Percentiles rank a stretch among this genome's conserved stretches.
Conservation (phyloP, 805 yeast genomes). For the Teunomyces stri region DNA sequence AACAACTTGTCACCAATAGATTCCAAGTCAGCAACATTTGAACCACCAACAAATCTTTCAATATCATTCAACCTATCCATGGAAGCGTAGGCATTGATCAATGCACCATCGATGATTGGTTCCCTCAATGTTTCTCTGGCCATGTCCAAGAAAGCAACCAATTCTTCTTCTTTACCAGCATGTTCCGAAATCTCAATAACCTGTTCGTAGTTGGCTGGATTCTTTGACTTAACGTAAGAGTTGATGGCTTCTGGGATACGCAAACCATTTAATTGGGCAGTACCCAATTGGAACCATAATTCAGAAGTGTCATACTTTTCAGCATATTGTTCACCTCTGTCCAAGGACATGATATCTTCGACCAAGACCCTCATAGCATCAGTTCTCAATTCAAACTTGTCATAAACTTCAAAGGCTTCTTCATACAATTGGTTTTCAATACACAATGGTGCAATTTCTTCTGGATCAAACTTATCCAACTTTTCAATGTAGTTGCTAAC, state of each 20-base stretch:
- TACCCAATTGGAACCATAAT: constrained; percentile 93
- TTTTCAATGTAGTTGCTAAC: constrained; percentile 83
- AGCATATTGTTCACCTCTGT: constrained; percentile 91
- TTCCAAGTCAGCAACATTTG: constrained; percentile 93
- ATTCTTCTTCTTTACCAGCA: constrained; percentile 94
- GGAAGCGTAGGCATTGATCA: constrained; percentile 82
- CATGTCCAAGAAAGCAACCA: constrained; percentile 81
- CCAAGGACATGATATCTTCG: constrained; percentile 90
- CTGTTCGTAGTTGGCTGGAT: constrained; percentile 83
- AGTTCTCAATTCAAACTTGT: constrained; percentile 71
- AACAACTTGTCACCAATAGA: constrained; percentile 88
- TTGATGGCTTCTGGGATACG: constrained; percentile 88
- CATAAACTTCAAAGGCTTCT: constrained; percentile 91
- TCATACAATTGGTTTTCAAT: constrained; percentile 84
- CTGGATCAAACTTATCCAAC: constrained; percentile 86
- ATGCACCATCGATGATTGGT: constrained; percentile 88
- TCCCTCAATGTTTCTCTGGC: constrained; percentile 91
- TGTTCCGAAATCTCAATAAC: constrained; percentile 93
- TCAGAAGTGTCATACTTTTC: constrained; percentile 84
- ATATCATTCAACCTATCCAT: constrained; percentile 74
- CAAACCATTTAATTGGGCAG: constrained; percentile 91
- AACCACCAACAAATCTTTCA: constrained; percentile 76
- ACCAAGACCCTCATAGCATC: constrained; percentile 89
- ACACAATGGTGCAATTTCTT: constrained; percentile 90
- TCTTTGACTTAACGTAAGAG: constrained; percentile 88